Evolutionary conservation across 768 basidiomycete genomes (phyloP), one percentile per base, ranked within the genome.

Genomic region (Lenzites betulinus): DNA sequence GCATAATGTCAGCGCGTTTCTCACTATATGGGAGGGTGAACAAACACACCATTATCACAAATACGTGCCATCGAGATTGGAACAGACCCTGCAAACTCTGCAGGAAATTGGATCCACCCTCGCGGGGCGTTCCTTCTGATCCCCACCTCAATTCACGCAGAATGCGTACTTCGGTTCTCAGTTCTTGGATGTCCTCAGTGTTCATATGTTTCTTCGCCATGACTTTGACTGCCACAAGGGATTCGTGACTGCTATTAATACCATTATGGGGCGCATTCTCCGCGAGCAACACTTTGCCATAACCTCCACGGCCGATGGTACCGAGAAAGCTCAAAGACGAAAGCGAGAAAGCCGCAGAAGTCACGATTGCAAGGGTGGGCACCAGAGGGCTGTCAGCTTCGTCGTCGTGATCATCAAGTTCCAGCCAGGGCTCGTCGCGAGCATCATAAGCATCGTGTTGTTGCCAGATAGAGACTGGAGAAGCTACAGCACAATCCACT

Each of bases 271-370:
- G 7, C 9, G 28, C 11, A 16, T 5, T 11, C 16, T 61, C 58
- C 2, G 64, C 64, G 2, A 65, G 44, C 4, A 65, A 55, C 7
- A 65, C 64, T 30, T 65, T 65, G 53, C 64, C 64, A 35, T 62
- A 62, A 18, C 52, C 64, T 18, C 64, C 64, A 11, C 60, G 57
- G 12, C 64, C 64, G 2, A 65, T 36, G 1, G 64, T 65, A 1
- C 64, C 64, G 1, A 55, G 42, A 16, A 65, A 53, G 8, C 11
- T 12, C 26, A 62, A 39, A 26, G 49, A 44, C 9, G 60, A 62
- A 2, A 59, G 11, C 7, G 41, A 49, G 25, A 55, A 35, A 13
- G 15, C 35, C 8, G 7, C 26, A 9, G 39, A 6, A 9, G 44
- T n/a, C 47, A 7, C 9, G 7, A 36, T 38, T 25, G 11, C 42